Base-by-base conservation (phyloP, 345 rosid genomes). In the Cochlearia excelsa region DNA sequence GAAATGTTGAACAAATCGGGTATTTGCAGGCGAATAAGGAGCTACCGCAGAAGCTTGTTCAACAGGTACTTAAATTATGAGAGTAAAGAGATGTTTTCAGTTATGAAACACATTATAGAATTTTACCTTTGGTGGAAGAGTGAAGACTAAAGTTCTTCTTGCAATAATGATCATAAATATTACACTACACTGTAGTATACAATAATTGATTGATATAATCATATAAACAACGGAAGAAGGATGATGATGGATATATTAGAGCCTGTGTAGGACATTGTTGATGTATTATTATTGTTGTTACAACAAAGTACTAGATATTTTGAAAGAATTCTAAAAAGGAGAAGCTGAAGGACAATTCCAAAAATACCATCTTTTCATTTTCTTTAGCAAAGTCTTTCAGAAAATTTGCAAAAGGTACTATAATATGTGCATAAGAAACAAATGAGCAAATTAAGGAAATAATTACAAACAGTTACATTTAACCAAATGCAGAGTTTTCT, bases 21-120 rank as follows among this genome's bases (percentile, higher is more conserved):
- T 9, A 53, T 59, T 52, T 54, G 54, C 80, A 91, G 98, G 91
- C 88, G 11, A 78, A 83, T 30, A 88, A 83, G 72, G 77, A 82
- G 74, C 70, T 91, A 54, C 82, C 98, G 0, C 78, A 76, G 75
- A 70, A 79, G 65, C 96, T 88, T 50, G 78, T 87, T 37, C 7
- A 51, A 61, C 92, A 88, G 50, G 76, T 84, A 35, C 78, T 76
- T 34, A 66, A 34, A 34, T 34, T 3, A 34, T 34, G 37, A 34
- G 37, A 3, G 3, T 6, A 34, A 34, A 34, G 37, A 34, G 3
- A 16, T 7, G 55, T 51, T 30, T 54, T 60, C 26, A 53, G 44
- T 60, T 39, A 46, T 45, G 27, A 16, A 39, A 30, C 61, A 45
- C 51, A n/a, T 38, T 16, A 44, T 43, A 31, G 46, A 53, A 11